A percentile compares a stretch with the other conserved stretches of the same genome.
phyloP scores from a whole-genome alignment of 2,329 filamentous ascomycete genomes.

The Aspergillus sojae region DNA sequence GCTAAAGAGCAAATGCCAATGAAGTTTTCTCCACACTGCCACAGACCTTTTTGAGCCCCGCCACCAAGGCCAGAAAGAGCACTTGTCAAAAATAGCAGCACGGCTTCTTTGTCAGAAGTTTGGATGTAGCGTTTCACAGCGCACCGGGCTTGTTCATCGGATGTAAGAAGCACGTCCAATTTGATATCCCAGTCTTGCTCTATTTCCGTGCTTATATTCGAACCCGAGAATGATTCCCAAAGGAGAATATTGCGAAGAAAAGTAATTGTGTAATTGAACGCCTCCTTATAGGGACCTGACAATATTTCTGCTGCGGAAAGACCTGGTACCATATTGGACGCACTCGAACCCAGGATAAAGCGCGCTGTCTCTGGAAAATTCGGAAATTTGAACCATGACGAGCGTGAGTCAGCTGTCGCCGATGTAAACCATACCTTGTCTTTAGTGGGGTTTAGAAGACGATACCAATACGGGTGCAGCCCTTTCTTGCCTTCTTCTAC shows the following conservation, averaged over 20 bases:
- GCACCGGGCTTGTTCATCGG: constrained; percentile 66
- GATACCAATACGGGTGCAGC: constrained; percentile 76
- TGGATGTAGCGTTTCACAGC: constrained; percentile 49
- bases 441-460: constrained; percentile 59
- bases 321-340: constrained; percentile 33
- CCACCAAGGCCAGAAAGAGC: constrained; percentile 49
- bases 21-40: constrained; percentile 52
- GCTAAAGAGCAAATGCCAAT: constrained; percentile 59
- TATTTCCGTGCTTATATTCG: constrained; percentile 53
- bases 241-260: constrained; percentile 68
- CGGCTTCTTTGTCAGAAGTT: constrained; percentile 36
- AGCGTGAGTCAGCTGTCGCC: constrained; percentile 57
- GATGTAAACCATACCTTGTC: constrained; percentile 41
- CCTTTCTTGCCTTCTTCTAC: constrained; percentile 88
- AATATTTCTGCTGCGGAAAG: constrained; percentile 33
- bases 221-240: constrained; percentile 56
- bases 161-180: constrained; percentile 71
- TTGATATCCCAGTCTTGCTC: constrained; percentile 85
- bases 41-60: constrained; percentile 44
- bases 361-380: constrained; percentile 38
- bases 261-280: constrained; percentile 69
- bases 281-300: constrained; percentile 43
- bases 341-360: constrained; percentile 33
- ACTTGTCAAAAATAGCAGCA: constrained; percentile 47
- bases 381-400: constrained; percentile 44